Base-by-base conservation (phyloP, 73 alveolate species). In the Paramecium bursaria region DNA sequence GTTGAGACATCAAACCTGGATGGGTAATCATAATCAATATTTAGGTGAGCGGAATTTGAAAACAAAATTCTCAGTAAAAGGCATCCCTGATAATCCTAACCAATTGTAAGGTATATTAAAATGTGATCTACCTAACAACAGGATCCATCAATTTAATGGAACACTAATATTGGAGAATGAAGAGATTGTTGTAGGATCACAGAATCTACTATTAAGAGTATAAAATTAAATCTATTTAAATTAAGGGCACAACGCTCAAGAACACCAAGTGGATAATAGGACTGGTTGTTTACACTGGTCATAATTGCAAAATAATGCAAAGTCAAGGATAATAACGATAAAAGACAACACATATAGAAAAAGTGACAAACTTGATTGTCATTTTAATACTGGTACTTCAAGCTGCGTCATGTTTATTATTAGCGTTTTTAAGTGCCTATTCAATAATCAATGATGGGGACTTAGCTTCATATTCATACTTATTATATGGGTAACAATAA, bases 1-100 rank as follows among this genome's bases (percentile, higher is more conserved):
- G 97, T 97, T 26, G 96, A 96, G 74, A 97, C 99, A 4, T 87
- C 97, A 14, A 91, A 95, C 50, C 91, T 97, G 25, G 99, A 97
- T 93, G 99, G 99, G 51, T 98, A 96, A 91, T 77, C 90, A 22
- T 61, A 87, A 9, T 95, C 94, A 85, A 92, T 94, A 79, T 80
- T 94, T 86, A 95, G 75, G 91, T 1, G 55, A 88, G 49, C 53
- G 87, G 48, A 79, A 91, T 13, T 90, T 88, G 17, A 75, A 91
- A 49, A 87, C 80, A 50, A 74, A 88, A 74, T 86, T 44, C 13
- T 48, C 87, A 1, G 33, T 27, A 48, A 31, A 85, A 26, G 47
- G 46, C 30, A 89, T 88, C 7, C 26, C 14, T 49, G 73, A 85
- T 30, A 80, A 88, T 14, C 33, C 57, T 17, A 88, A 73, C 13